A percentile compares a stretch with the other conserved stretches of the same genome.
Conservation (phyloP, 2,329 filamentous ascomycete genomes). For the Pseudogymnoascus sp. region DNA sequence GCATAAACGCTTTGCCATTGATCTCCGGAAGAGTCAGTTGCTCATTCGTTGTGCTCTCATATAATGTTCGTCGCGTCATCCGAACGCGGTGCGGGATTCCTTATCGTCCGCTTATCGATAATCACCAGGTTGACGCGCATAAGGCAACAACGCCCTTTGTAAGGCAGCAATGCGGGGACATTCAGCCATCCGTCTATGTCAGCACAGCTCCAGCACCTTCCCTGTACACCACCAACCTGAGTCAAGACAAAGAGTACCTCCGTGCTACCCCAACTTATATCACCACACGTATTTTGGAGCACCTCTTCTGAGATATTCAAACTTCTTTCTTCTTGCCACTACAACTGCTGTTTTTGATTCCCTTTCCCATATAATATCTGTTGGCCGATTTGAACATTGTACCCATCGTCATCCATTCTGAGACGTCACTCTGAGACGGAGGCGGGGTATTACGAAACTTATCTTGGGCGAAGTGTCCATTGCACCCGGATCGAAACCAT, state of each 20-base stretch:
- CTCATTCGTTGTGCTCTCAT: background rate
- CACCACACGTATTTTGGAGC: background rate
- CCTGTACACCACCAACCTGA: background rate
- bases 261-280: background rate
- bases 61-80: conserved; percentile 6
- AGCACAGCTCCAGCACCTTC: conserved; percentile 6
- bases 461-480: background rate
- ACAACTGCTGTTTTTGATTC: background rate
- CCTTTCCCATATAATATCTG: background rate
- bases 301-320: background rate
- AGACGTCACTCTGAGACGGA: conserved; percentile 3
- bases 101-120: conserved; percentile 6
- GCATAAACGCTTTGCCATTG: background rate
- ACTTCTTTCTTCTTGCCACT: background rate
- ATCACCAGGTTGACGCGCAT: conserved; percentile 3
- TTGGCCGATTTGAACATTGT: background rate
- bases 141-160: background rate
- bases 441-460: background rate
- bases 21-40: background rate
- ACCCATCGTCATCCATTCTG: background rate
- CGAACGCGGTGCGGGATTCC: background rate
- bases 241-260: conserved; percentile 2
- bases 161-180: conserved; percentile 5
- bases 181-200: background rate
- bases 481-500: background rate